Percentiles rank a stretch among this genome's conserved stretches.
Evolutionary conservation across 495 filamentous ascomycete species (phyloP).

Genomic region (Corynascus novoguineensis): DNA sequence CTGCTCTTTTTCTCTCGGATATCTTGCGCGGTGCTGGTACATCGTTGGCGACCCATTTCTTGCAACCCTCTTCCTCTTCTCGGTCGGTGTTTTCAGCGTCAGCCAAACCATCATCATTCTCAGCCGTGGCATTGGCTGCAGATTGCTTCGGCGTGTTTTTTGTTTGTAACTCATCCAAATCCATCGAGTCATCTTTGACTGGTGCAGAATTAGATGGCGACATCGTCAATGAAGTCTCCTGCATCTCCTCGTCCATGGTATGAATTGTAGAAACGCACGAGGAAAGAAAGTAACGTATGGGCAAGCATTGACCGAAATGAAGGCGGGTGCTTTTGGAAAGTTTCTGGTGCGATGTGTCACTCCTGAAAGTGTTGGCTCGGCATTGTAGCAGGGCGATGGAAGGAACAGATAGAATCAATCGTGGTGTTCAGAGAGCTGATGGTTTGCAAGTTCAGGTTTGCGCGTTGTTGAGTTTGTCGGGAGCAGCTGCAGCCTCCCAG

Average conservation of each 20-base stretch:
- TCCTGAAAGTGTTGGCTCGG: neutral
- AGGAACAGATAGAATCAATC: neutral
- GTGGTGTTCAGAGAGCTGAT: neutral
- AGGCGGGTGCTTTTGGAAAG: neutral
- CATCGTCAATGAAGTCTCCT: neutral
- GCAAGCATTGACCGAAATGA: neutral
- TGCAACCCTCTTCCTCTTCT: constrained; percentile 20
- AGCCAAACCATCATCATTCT: neutral
- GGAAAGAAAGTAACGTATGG: neutral
- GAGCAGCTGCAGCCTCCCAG: neutral
- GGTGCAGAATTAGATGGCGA: neutral
- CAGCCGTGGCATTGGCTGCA: neutral
- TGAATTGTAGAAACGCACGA: neutral
- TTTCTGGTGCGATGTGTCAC: neutral
- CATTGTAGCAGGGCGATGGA: neutral
- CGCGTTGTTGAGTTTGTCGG: neutral
- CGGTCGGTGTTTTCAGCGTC: constrained; percentile 15
- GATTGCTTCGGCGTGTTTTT: neutral
- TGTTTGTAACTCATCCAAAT: neutral
- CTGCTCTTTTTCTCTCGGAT: constrained; percentile 44
- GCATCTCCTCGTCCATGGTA: neutral
- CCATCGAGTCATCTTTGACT: neutral
- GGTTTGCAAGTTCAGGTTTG: neutral
- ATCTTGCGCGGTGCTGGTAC: constrained; percentile 30
- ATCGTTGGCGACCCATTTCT: constrained; percentile 22